Conservation (phyloP, 202 grass and related monocot genomes). For the Musa balbisiana region DNA sequence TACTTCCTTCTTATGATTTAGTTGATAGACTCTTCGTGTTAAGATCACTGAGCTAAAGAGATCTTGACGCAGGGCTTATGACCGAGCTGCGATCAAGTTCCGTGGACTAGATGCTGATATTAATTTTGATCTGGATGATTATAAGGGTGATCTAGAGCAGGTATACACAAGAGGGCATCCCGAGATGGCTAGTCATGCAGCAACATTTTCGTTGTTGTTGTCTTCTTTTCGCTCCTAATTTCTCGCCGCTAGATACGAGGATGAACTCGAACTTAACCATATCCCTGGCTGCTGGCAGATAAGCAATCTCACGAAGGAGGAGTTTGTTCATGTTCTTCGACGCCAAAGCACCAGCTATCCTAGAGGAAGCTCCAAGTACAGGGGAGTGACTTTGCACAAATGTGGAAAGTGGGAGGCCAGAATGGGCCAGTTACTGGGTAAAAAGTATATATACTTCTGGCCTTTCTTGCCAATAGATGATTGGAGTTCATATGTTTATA, state of each 20-base stretch:
- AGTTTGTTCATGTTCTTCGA: conserved; percentile 61
- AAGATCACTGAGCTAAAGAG: not conserved
- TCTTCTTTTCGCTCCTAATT: not conserved
- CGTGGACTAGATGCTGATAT: conserved; percentile 55
- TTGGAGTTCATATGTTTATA: not conserved
- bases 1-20: no score
- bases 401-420: conserved; percentile 71
- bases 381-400: conserved; percentile 68
- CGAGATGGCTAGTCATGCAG: not conserved
- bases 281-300: conserved; percentile 32
- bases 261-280: not conserved
- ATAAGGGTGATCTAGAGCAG: conserved; percentile 52
- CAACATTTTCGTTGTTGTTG: not conserved
- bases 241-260: not conserved
- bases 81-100: conserved; percentile 75
- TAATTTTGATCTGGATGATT: conserved; percentile 49
- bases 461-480: not conserved
- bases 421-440: conserved; percentile 61
- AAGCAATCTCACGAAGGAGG: conserved; percentile 54
- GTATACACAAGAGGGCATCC: conserved; percentile 13
- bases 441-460: conserved; percentile 36
- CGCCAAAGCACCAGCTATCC: conserved; percentile 55
- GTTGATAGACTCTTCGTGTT: not conserved
- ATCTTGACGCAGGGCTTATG: conserved; percentile 45
- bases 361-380: conserved; percentile 53